Base-by-base conservation (phyloP, 371 early-diverging fungal species). In the Dichotomocladium elegans region DNA sequence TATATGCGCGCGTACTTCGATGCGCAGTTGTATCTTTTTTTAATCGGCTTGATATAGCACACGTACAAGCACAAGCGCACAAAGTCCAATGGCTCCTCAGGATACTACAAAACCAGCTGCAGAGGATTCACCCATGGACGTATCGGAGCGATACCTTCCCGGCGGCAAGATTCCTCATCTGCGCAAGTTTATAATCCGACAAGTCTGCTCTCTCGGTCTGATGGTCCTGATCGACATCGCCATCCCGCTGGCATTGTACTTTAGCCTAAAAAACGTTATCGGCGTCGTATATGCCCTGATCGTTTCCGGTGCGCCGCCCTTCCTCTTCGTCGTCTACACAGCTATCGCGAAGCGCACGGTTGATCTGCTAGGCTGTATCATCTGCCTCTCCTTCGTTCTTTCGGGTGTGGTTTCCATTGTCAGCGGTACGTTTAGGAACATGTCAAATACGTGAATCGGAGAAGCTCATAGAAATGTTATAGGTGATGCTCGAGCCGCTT, bases 281-380 rank as follows among this genome's bases (percentile, higher is more conserved):
- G 55, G 60, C 10, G 9, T 59, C 5, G 5, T 79, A n/a, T 53
- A 66, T 34, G 74, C 80, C 0, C 49, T 79, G 27, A 28, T 79
- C 12, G 31, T 79, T 15, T 76, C 80, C 21, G 68, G 80, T 51
- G 59, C 69, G 15, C 80, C 80, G 15, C 74, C 80, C 12, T 44
- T 74, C 15, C 28, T 79, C 6, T 56, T 30, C 35, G 67, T 64
- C 19, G 50, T 74, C 26, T 51, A 55, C 35, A 54, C 25, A 1
- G 60, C 71, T 34, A 34, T 63, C 24, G 41, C 59, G 26, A 47
- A 35, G 8, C 47, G 66, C 31, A 50, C 31, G 19, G 26, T 79
- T 12, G 74, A 79, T 61, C 56, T 67, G 10, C 45, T 79, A 9
- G 76, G 77, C 0, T 57, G 60, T 44, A 57, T 79, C 14, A 59